Conservation (phyloP, 768 basidiomycete species). For the Trametes elegans region DNA sequence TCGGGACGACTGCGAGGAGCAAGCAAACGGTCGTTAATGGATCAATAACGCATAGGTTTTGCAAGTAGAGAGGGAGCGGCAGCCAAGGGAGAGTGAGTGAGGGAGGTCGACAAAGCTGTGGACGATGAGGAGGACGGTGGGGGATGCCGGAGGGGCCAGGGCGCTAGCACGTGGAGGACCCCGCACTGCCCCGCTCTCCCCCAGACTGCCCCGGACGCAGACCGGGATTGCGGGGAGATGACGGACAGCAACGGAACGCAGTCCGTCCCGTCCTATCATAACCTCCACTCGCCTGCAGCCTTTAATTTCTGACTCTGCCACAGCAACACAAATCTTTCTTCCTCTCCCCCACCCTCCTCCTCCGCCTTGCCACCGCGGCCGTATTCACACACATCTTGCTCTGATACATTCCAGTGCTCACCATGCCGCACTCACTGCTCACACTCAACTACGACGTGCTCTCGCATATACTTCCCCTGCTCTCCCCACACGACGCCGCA, state of each 20-base stretch:
- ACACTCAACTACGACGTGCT: slow-evolving; percentile 22
- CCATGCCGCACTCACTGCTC: slow-evolving; percentile 13
- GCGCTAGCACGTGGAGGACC: slow-evolving; percentile 3
- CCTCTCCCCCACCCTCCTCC: slow-evolving; percentile 2
- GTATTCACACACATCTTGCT: not conserved
- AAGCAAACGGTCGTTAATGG: no score
- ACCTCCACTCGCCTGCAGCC: not conserved
- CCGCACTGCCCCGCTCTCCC: not conserved
- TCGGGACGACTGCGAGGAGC: not conserved
- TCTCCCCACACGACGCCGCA: slow-evolving; percentile 15
- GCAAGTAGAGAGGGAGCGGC: not conserved
- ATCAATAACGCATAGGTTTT: no score
- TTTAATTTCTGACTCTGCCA: not conserved
- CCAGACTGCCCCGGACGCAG: not conserved
- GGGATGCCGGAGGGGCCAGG: slow-evolving; percentile 10
- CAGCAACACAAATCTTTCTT: not conserved
- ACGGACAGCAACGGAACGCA: slow-evolving; percentile 1
- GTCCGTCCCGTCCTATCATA: not conserved
- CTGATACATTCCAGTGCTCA: not conserved
- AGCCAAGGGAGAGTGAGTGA: not conserved
- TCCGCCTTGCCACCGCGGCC: not conserved
- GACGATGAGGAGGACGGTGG: not conserved
- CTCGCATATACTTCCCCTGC: slow-evolving; percentile 11
- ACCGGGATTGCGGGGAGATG: not conserved
- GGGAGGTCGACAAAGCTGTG: not conserved